Base-by-base conservation (phyloP, 129 eudicot genomes). In the Oenanthe sinensis region DNA sequence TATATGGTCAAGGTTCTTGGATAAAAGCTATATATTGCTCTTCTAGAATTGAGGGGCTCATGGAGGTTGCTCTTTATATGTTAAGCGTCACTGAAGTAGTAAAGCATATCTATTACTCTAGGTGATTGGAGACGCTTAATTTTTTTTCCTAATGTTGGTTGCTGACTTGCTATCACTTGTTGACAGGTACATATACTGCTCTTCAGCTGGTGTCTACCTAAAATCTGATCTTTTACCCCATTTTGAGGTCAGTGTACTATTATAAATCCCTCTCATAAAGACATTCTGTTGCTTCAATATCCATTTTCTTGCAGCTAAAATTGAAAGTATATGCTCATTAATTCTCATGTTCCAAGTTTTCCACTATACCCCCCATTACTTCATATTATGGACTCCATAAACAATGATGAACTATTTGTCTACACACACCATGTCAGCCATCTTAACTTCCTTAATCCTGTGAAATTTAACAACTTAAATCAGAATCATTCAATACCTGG, bases 201-300 rank as follows among this genome's bases (percentile, higher is more conserved):
- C 97, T 71, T 95, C 99, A 74, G 98, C 98, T 52, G 98, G 97
- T 79, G 98, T 95, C 65, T 95, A 95, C 91, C 90, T 91, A 62
- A 95, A 94, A 90, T 78, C 98, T 76, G 98, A 95, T 85, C 86
- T 83, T 83, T 82, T 82, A 73, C 98, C 98, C 5, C 98, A 95
- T 81, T 80, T 75, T 81, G 98, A 95, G 98, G 98, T 94, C 68
- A 79, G 91, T 74, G 44, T 75, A 40, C 77, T 54, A 68, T 30
- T 42, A 76, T 78, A n/a, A 33, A 67, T 30, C 42, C 14, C 42
- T 30, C 58, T 70, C 45, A 16, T 15, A 22, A 36, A 17, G 44
- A 16, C 75, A 70, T 33, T 4, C 44, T 12, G 16, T 20, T 17
- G 75, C 13, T 11, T 26, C 26, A 69, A 68, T 68, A 68, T 36